Evolutionary conservation across 352 stramenopile species (phyloP), one percentile per base, ranked within the genome.

Genomic region (Globisporangium heterothallicum): DNA sequence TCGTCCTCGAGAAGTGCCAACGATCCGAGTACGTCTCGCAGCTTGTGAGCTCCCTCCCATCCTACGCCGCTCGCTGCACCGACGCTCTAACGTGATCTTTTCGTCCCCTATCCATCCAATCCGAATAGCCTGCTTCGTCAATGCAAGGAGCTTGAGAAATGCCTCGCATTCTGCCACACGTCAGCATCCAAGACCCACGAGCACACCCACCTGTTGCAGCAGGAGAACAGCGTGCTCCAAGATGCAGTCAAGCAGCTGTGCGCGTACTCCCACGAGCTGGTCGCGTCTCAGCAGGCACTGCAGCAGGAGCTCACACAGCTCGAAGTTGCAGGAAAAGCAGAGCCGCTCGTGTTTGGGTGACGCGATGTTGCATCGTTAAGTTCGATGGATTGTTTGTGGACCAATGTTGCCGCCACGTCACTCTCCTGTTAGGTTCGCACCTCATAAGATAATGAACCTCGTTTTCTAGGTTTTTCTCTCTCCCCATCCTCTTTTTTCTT

Each of bases 1-100:
- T 88, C 29, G 68, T 86, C n/a, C 18, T 77, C 47, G 73, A 84
- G 47, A 62, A 65, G 24, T 82, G 71, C 29, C 73, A 85, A 52
- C 73, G 76, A 32, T 66, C 71, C 52, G 71, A 80, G 73, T 86
- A 64, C 56, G 68, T 61, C 6, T n/a, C n/a, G n/a, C n/a, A 24
- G 13, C 19, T 18, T 42, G n/a, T n/a, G n/a, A n/a, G n/a, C n/a
- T n/a, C n/a, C n/a, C n/a, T n/a, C n/a, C n/a, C n/a, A n/a, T n/a
- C n/a, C n/a, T n/a, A n/a, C n/a, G n/a, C n/a, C n/a, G n/a, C n/a
- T n/a, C n/a, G n/a, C n/a, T n/a, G n/a, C n/a, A n/a, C n/a, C n/a
- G n/a, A n/a, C n/a, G n/a, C n/a, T n/a, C n/a, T n/a, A n/a, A n/a
- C n/a, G n/a, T n/a, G n/a, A n/a, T n/a, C n/a, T 3, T 13, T 43